These are phyloP conservation scores for Eleusine coracana DNA, from an alignment of 176 grass and related monocot genomes.

Conservation along the genomic window DNA sequence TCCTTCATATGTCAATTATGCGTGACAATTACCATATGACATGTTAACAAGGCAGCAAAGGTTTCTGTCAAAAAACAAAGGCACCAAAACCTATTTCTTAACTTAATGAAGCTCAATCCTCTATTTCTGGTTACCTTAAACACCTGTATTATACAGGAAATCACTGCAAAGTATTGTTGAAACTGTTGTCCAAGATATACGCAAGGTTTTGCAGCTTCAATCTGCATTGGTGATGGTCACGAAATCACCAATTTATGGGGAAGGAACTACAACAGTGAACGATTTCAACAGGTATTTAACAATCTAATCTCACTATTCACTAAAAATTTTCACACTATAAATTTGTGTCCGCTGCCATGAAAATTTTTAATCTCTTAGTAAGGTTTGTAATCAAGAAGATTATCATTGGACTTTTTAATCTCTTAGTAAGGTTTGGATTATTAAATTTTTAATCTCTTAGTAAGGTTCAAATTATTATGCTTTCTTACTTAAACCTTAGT, in stretches of 20 bases:
- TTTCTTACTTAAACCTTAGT: slow-evolving; percentile 19
- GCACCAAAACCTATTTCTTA: neutral
- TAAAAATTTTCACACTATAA: slow-evolving; percentile 8
- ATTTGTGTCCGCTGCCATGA: slow-evolving; percentile 6
- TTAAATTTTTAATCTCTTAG: neutral
- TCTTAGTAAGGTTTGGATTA: slow-evolving; percentile 12
- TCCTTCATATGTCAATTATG: slow-evolving; percentile 1
- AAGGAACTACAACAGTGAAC: slow-evolving; percentile 49
- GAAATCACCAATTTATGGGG: slow-evolving; percentile 65
- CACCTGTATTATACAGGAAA: slow-evolving; percentile 52
- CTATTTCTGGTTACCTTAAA: slow-evolving; percentile 11
- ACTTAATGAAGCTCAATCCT: slow-evolving; percentile 17
- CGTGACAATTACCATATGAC: slow-evolving; percentile 3
- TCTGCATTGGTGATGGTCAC: slow-evolving; percentile 81
- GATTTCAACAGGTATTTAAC: slow-evolving; percentile 63
- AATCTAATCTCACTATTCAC: slow-evolving; percentile 32
- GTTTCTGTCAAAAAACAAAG: neutral
- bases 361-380: slow-evolving; percentile 28
- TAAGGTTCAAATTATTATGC: neutral
- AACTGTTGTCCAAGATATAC: slow-evolving; percentile 74
- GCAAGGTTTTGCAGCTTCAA: slow-evolving; percentile 66
- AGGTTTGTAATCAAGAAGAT: neutral
- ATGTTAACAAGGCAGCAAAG: slow-evolving; percentile 10
- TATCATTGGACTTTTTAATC: slow-evolving; percentile 11
- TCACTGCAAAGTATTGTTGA: slow-evolving; percentile 61